A percentile compares a stretch with the other conserved stretches of the same genome.
These are phyloP conservation scores for Nemania serpens DNA, from an alignment of 2,329 filamentous ascomycete genomes.

Conservation along the genomic window DNA sequence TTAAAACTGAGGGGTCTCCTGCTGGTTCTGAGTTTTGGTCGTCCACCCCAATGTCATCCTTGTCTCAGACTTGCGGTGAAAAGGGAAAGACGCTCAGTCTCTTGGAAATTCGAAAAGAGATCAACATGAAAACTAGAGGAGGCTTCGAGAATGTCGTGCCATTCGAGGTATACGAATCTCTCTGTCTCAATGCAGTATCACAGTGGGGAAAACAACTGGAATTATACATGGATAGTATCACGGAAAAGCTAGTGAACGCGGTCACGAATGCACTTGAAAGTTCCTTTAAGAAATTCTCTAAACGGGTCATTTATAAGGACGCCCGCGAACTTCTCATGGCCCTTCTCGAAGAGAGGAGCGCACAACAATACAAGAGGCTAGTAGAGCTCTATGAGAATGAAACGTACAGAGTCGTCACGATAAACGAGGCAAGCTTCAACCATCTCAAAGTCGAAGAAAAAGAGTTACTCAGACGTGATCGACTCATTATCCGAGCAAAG, in stretches of 20 bases:
- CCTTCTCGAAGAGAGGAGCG: constrained; percentile 48
- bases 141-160: constrained; percentile 62
- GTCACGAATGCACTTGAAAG: constrained; percentile 50
- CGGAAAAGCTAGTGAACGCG: constrained; percentile 47
- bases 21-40: not conserved
- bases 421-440: constrained; percentile 47
- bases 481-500: constrained; percentile 53
- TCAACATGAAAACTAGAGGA: constrained; percentile 55
- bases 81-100: constrained; percentile 32
- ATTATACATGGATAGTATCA: constrained; percentile 39
- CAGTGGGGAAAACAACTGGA: constrained; percentile 60
- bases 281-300: constrained; percentile 51
- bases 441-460: constrained; percentile 19
- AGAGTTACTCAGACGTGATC: constrained; percentile 45
- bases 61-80: not conserved
- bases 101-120: constrained; percentile 55
- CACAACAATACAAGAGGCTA: constrained; percentile 44
- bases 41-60: not conserved
- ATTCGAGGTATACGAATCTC: constrained; percentile 59
- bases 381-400: constrained; percentile 55
- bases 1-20: constrained; percentile 7
- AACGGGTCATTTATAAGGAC: constrained; percentile 53
- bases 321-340: constrained; percentile 46
- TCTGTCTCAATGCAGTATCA: constrained; percentile 57
- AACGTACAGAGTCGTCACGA: constrained; percentile 57